Conservation (phyloP, 768 basidiomycete genomes). For the Hortiboletus campestris region DNA sequence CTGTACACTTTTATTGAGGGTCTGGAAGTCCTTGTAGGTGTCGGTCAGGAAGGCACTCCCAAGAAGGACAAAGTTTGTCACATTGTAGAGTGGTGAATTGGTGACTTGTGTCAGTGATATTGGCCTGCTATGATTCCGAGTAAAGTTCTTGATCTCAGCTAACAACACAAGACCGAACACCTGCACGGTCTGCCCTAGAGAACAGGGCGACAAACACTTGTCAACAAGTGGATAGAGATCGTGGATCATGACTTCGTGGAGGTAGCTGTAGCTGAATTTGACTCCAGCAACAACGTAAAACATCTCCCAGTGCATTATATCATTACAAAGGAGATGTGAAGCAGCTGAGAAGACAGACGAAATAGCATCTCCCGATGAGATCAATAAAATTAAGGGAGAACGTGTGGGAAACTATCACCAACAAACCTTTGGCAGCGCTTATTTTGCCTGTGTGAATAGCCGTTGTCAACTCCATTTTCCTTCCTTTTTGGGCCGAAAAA, state of each 20-base stretch:
- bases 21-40: conserved; percentile 23
- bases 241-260: conserved; percentile 19
- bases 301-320: conserved; percentile 9
- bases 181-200: conserved; percentile 8
- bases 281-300: conserved; percentile 14
- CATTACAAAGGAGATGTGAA: conserved; percentile 7
- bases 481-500: no score
- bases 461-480: no score
- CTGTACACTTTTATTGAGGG: conserved; percentile 15
- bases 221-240: conserved; percentile 24
- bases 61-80: conserved; percentile 19
- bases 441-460: no score
- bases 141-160: conserved; percentile 9
- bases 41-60: conserved; percentile 16
- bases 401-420: no score
- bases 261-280: not conserved
- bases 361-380: conserved; percentile 16
- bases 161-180: conserved; percentile 12
- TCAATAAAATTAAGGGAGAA: no score
- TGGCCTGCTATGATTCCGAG: not conserved
- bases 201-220: conserved; percentile 12
- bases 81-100: conserved; percentile 15
- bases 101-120: conserved; percentile 19
- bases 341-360: conserved; percentile 5
- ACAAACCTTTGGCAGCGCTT: no score